Evolutionary conservation across 257 asterid species (phyloP).

Genomic region (Buddleja alternifolia): DNA sequence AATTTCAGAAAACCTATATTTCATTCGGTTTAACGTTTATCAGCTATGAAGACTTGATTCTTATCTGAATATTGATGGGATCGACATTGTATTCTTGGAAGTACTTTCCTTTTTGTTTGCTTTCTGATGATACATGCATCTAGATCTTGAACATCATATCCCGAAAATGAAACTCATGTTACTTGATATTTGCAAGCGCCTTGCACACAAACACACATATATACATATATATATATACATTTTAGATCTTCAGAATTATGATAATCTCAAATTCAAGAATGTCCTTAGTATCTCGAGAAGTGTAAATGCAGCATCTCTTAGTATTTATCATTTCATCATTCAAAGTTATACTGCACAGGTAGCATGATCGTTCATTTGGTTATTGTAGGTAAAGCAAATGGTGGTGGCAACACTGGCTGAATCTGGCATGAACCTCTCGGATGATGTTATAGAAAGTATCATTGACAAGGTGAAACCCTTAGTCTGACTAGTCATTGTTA

Average conservation of each 20-base stretch:
- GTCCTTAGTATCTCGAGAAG: background rate
- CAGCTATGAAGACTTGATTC: constrained; percentile 3
- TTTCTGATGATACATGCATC: background rate
- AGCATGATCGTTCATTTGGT: constrained; percentile 27
- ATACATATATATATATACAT: background rate
- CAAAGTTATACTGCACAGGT: constrained; percentile 14
- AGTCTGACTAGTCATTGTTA: constrained; percentile 2
- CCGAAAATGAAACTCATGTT: background rate
- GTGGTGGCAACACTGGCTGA: constrained; percentile 97
- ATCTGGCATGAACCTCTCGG: constrained; percentile 92
- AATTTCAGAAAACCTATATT: background rate
- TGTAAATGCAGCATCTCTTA: constrained; percentile 16
- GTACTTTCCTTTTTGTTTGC: too few relatives aligned
- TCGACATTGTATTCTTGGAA: too few relatives aligned
- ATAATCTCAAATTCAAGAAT: background rate
- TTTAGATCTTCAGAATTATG: background rate
- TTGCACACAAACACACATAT: background rate
- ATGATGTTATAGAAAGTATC: constrained; percentile 83
- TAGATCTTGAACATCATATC: background rate
- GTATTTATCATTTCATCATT: constrained; percentile 6
- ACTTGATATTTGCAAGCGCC: background rate
- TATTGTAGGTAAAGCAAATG: constrained; percentile 87
- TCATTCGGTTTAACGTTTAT: background rate
- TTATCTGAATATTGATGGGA: background rate
- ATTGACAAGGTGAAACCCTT: constrained; percentile 62